Percentiles rank a stretch among this genome's conserved stretches.
phyloP scores from a whole-genome alignment of 108 stramenopile species.

The Fistulifera solaris region DNA sequence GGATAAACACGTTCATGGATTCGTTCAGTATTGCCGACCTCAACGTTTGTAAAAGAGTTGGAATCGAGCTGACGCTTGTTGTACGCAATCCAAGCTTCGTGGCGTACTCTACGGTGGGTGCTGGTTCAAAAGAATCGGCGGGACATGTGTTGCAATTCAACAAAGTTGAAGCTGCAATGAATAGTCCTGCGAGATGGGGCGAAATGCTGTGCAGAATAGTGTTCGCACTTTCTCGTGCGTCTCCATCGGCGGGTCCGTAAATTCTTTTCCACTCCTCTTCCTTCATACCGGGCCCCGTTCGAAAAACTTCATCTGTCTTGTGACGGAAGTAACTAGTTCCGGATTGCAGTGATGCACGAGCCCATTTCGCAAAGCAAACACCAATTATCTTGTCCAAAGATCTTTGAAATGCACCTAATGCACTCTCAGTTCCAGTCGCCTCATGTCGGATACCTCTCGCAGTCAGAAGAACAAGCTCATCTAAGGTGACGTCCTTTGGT shows the following conservation, averaged over 20 bases:
- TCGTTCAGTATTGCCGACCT: slow-evolving; percentile 23
- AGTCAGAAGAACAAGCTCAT: slow-evolving; percentile 68
- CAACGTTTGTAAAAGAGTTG: slow-evolving; percentile 51
- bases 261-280: slow-evolving; percentile 59
- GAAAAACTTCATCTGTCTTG: slow-evolving; percentile 29
- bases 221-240: not conserved
- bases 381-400: slow-evolving; percentile 64
- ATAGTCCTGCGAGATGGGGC: slow-evolving; percentile 49
- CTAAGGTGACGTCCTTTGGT: slow-evolving; percentile 54
- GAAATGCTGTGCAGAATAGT: slow-evolving; percentile 42
- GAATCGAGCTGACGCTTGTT: slow-evolving; percentile 22
- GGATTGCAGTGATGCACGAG: slow-evolving; percentile 34
- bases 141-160: slow-evolving; percentile 74
- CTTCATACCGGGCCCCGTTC: slow-evolving; percentile 29
- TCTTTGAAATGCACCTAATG: slow-evolving; percentile 72
- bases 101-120: slow-evolving; percentile 62
- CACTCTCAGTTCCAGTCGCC: slow-evolving; percentile 53
- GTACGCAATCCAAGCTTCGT: slow-evolving; percentile 50
- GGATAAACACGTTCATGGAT: not conserved
- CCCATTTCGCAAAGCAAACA: slow-evolving; percentile 68
- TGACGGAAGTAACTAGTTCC: slow-evolving; percentile 19
- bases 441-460: slow-evolving; percentile 78
- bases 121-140: slow-evolving; percentile 72
- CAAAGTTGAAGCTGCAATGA: slow-evolving; percentile 45
- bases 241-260: too few relatives aligned